Percentiles rank a stretch among this genome's conserved stretches.
Evolutionary conservation across 306 rosid genomes (phyloP).

Genomic region (Quercus gilva): DNA sequence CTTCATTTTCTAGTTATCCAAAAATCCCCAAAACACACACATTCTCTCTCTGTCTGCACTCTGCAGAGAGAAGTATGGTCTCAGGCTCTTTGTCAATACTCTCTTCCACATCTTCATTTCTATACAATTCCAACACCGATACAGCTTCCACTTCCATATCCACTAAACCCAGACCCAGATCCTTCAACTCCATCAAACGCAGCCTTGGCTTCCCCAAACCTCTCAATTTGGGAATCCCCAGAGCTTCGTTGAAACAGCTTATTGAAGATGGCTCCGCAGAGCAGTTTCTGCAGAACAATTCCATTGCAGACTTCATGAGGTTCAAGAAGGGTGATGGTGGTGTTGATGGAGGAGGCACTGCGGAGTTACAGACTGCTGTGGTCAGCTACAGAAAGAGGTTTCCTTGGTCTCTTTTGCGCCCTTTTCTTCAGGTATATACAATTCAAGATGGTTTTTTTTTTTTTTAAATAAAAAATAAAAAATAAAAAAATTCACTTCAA

Average conservation of each 20-base stretch:
- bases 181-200: slow-evolving; percentile 31
- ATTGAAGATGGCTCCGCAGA: slow-evolving; percentile 65
- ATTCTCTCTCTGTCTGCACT: background rate
- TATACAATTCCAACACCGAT: slow-evolving; percentile 43
- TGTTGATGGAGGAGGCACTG: slow-evolving; percentile 43
- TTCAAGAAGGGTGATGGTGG: slow-evolving; percentile 57
- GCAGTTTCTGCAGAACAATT: slow-evolving; percentile 56
- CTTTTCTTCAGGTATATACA: slow-evolving; percentile 65
- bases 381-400: slow-evolving; percentile 77
- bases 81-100: slow-evolving; percentile 47
- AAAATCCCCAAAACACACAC: background rate
- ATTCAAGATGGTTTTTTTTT: background rate
- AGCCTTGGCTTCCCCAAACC: slow-evolving; percentile 23
- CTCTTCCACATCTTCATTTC: slow-evolving; percentile 51
- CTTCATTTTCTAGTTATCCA: slow-evolving; percentile 37
- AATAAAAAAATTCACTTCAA: background rate
- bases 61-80: slow-evolving; percentile 40
- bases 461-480: background rate
- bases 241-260: slow-evolving; percentile 34
- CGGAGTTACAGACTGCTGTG: slow-evolving; percentile 81
- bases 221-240: slow-evolving; percentile 14
- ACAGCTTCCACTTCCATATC: slow-evolving; percentile 42
- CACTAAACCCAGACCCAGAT: slow-evolving; percentile 23
- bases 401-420: slow-evolving; percentile 78
- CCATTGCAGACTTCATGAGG: slow-evolving; percentile 88